Evolutionary conservation across 2,329 filamentous ascomycete genomes (phyloP), one percentile per base, ranked within the genome.

Genomic region (Pseudovirgaria hyperparasitica): DNA sequence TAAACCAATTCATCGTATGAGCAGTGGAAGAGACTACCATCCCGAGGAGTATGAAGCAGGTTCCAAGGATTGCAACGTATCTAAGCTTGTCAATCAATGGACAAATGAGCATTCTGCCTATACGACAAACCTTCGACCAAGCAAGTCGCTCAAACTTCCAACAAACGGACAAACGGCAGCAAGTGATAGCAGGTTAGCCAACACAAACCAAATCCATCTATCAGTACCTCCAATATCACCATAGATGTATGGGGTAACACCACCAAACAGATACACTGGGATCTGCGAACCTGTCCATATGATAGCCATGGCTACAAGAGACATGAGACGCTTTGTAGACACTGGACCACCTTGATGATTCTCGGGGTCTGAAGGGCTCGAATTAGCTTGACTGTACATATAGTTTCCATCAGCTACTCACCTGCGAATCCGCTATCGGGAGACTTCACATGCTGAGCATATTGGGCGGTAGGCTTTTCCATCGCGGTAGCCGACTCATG

Each of bases 41-140:
- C 10, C 28, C 28, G 6, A 29, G n/a, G 4, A 29, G 25, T 11
- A 37, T 12, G 14, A 35, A 25, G 11, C 29, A 6, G 12, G 25
- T 27, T 4, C 34, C 34, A 3, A 28, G 20, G 18, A 37, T 19
- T n/a, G 34, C 23, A 9, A 34, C 35, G 21, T 37, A 35, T n/a
- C n/a, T n/a, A n/a, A n/a, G n/a, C n/a, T n/a, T n/a, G 7, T 73
- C 73, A 2, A 78, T 72, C 39, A 78, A 70, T 9, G 66, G 66
- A 27, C 63, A 67, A 4, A 70, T 48, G 7, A 57, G 62, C 5
- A 64, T 64, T 16, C 63, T 55, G n/a, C n/a, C n/a, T n/a, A n/a
- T n/a, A n/a, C n/a, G n/a, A n/a, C n/a, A n/a, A n/a, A n/a, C 5
- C 34, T 29, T 17, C 32, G 22, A 10, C 34, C 34, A 14, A 37